Conservation (phyloP, 768 basidiomycete genomes). For the Auriscalpium vulgare region DNA sequence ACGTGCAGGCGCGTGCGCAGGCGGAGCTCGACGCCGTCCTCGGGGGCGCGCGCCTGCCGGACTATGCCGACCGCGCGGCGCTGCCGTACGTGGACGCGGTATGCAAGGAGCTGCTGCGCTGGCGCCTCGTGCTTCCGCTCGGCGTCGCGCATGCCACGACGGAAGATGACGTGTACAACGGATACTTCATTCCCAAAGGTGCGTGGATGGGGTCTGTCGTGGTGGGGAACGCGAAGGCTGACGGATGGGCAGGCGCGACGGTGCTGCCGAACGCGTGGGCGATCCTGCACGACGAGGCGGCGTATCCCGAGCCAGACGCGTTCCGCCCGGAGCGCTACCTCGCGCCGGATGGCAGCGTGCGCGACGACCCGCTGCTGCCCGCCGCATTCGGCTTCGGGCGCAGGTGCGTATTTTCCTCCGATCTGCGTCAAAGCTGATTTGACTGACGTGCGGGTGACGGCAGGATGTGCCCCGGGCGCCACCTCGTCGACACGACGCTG, state of each 20-base stretch:
- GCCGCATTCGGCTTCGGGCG: conserved; percentile 5
- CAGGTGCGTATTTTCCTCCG: not conserved
- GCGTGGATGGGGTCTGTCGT: too few relatives aligned
- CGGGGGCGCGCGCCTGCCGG: conserved; percentile 15
- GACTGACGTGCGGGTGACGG: not conserved
- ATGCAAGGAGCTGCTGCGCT: conserved; percentile 3
- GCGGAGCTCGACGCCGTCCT: conserved; percentile 14
- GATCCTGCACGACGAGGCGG: conserved; percentile 16
- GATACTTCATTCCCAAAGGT: conserved; percentile 6
- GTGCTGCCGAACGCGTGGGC: conserved; percentile 10
- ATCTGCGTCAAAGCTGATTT: not conserved
- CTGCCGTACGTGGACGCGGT: conserved; percentile 19
- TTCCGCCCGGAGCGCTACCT: conserved; percentile 12
- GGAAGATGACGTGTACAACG: conserved; percentile 1
- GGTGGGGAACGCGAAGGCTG: too few relatives aligned
- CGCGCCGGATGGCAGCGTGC: not conserved
- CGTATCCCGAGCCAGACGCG: conserved; percentile 9
- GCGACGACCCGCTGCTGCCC: conserved; percentile 1
- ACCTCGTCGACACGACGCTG: conserved; percentile 12
- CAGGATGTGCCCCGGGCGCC: conserved; percentile 14
- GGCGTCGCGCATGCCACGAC: conserved; percentile 5
- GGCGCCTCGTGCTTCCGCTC: conserved; percentile 6
- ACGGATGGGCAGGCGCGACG: not conserved
- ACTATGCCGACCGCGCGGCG: conserved; percentile 9
- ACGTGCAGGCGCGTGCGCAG: conserved; percentile 5